Evolutionary conservation across 768 basidiomycete genomes (phyloP).

Genomic region (Leucosporidium scottii): DNA sequence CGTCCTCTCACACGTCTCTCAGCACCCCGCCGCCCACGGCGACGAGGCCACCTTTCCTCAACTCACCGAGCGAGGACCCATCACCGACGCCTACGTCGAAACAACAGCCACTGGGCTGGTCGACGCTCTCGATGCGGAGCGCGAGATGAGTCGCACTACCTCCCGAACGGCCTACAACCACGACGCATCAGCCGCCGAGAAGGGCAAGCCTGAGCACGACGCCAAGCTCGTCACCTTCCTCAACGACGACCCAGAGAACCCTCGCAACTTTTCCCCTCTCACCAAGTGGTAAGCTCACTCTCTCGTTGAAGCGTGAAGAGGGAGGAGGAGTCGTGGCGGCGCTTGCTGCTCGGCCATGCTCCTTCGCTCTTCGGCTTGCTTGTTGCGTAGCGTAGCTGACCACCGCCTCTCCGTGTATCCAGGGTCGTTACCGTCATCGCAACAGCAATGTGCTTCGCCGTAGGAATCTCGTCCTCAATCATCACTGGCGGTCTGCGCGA

Average conservation of each 20-base stretch:
- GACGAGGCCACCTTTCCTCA: conserved; percentile 14
- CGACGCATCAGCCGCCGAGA: conserved; percentile 14
- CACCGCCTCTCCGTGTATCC: no score
- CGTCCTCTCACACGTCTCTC: conserved; percentile 15
- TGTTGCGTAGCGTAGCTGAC: no score
- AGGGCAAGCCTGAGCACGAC: conserved; percentile 18
- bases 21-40: not conserved
- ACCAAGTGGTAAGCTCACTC: conserved; percentile 33
- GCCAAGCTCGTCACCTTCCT: conserved; percentile 31
- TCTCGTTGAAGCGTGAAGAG: no score
- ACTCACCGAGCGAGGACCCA: conserved; percentile 16
- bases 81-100: conserved; percentile 17
- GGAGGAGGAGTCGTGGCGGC: not conserved
- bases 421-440: conserved; percentile 29
- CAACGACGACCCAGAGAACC: conserved; percentile 29
- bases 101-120: conserved; percentile 14
- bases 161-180: not conserved
- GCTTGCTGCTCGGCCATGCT: not conserved
- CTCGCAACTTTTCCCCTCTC: conserved; percentile 30
- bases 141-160: not conserved
- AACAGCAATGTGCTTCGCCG: conserved; percentile 34
- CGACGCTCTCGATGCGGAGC: conserved; percentile 13
- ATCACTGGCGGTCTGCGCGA: conserved; percentile 37
- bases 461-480: conserved; percentile 37
- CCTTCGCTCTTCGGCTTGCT: no score